A percentile compares a stretch with the other conserved stretches of the same genome.
phyloP scores from a whole-genome alignment of 2,329 filamentous ascomycete genomes.

The Colletotrichum truncatum region DNA sequence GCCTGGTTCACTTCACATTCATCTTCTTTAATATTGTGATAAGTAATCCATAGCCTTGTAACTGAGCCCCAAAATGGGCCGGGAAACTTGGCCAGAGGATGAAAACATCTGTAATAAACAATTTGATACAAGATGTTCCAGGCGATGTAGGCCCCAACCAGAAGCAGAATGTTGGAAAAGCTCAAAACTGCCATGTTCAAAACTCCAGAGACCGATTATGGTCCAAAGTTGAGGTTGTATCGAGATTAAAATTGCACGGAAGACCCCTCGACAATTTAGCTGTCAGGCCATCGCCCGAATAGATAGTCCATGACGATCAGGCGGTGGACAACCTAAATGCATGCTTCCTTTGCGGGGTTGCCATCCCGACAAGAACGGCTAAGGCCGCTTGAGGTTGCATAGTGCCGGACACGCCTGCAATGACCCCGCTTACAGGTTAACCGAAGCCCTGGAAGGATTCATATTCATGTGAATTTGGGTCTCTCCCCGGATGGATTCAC shows the following conservation, averaged over 20 bases:
- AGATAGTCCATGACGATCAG: neutral
- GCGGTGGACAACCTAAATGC: no score
- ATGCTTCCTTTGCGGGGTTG: no score
- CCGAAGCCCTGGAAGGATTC: neutral
- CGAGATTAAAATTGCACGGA: no score
- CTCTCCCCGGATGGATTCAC: no score
- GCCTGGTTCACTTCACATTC: conserved; percentile 51
- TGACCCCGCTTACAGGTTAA: neutral
- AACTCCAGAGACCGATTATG: no score
- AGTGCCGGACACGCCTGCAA: neutral
- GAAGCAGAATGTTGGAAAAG: conserved; percentile 42
- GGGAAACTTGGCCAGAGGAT: conserved; percentile 60
- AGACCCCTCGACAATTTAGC: no score
- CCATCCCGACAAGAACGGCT: no score
- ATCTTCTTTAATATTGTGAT: conserved; percentile 57
- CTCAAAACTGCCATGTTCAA: conserved; percentile 45
- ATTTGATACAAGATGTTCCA: conserved; percentile 52
- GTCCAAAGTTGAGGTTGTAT: no score
- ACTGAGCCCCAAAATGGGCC: conserved; percentile 64
- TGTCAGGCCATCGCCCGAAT: no score
- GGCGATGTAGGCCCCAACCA: conserved; percentile 42
- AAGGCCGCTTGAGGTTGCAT: neutral
- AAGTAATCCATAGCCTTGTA: conserved; percentile 63
- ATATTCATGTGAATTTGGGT: neutral
- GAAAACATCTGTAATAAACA: conserved; percentile 59